Evolutionary conservation across 768 basidiomycete genomes (phyloP).

Genomic region (Xerocomellus chrysenteron): DNA sequence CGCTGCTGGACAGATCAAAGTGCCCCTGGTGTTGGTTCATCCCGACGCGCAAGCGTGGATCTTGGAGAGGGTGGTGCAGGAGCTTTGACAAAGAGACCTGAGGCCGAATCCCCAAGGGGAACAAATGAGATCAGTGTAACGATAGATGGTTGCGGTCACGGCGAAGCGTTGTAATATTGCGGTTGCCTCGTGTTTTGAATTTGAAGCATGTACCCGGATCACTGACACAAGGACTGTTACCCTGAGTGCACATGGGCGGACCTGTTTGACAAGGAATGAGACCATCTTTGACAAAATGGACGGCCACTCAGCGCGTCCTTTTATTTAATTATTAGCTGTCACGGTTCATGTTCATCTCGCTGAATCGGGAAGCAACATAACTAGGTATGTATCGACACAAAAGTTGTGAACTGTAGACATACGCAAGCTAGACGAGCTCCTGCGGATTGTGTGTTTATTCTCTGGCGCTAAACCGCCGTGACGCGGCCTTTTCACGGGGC

Average conservation of each 20-base stretch:
- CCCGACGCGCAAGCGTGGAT: conserved; percentile 15
- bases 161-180: no score
- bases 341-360: neutral
- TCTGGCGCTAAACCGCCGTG: conserved; percentile 7
- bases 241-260: no score
- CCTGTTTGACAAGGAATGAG: no score
- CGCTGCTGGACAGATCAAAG: conserved; percentile 13
- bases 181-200: no score
- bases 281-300: no score
- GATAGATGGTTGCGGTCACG: no score
- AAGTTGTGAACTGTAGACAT: neutral
- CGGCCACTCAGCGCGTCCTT: no score
- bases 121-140: neutral
- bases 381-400: conserved; percentile 7
- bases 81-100: conserved; percentile 2
- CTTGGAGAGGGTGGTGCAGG: conserved; percentile 12
- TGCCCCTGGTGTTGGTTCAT: conserved; percentile 11
- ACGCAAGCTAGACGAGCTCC: no score
- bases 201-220: no score
- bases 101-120: no score
- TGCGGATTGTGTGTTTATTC: conserved; percentile 3
- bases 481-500: conserved; percentile 13
- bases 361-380: conserved; percentile 11
- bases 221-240: no score
- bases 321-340: no score